Percentiles rank a stretch among this genome's conserved stretches.
Conservation (phyloP, 2,329 filamentous ascomycete species). For the Stromatinia cepivora region DNA sequence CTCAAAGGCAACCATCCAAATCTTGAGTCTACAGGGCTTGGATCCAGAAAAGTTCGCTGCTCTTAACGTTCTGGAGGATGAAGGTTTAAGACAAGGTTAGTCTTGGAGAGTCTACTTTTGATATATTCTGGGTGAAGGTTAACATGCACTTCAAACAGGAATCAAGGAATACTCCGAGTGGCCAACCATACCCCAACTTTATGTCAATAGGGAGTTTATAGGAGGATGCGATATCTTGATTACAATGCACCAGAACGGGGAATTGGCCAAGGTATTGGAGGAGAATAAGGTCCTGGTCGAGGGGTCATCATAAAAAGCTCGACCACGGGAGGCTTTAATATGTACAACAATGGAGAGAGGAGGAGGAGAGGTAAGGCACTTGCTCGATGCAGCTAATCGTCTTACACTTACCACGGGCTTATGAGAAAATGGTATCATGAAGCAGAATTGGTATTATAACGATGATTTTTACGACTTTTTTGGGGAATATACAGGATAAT, state of each 20-base stretch:
- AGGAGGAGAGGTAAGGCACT: not conserved
- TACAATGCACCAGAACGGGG: slow-evolving; percentile 95
- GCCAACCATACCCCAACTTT: slow-evolving; percentile 97
- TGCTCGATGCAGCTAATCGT: not conserved
- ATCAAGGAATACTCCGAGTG: slow-evolving; percentile 99
- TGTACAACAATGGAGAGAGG: slow-evolving; percentile 8
- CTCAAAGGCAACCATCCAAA: slow-evolving; percentile 91
- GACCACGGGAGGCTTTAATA: not conserved
- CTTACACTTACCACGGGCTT: not conserved
- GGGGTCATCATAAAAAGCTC: slow-evolving; percentile 10
- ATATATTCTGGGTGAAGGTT: not conserved
- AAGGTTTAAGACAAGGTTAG: slow-evolving; percentile 78
- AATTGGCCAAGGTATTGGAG: slow-evolving; percentile 86
- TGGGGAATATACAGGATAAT: slow-evolving; percentile 2
- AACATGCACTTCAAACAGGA: slow-evolving; percentile 51
- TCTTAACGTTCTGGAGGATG: slow-evolving; percentile 94
- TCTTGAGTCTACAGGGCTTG: slow-evolving; percentile 90
- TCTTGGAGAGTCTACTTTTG: slow-evolving; percentile 3
- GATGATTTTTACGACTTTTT: not conserved
- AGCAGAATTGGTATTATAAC: not conserved
- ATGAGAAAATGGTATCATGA: not conserved
- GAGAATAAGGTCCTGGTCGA: slow-evolving; percentile 79
- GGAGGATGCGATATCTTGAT: slow-evolving; percentile 97
- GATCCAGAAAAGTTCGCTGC: slow-evolving; percentile 96
- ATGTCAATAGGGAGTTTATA: slow-evolving; percentile 92